phyloP scores from a whole-genome alignment of 2,329 filamentous ascomycete genomes.

The Bipolaris victoriae region DNA sequence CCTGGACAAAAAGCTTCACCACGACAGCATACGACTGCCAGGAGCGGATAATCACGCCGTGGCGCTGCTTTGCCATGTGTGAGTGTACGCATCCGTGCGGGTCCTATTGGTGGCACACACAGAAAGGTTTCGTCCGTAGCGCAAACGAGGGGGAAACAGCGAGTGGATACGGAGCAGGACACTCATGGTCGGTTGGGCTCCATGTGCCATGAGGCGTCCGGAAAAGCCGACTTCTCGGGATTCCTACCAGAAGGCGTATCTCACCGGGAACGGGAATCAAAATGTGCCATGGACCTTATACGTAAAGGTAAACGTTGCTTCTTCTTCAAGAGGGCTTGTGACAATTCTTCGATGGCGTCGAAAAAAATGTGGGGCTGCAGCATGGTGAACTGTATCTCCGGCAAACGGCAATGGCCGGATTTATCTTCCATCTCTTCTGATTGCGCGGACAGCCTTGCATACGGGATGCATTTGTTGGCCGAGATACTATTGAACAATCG shows the following conservation, averaged over 20 bases:
- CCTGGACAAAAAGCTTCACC: neutral
- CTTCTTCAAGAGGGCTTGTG: neutral
- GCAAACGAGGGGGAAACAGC: neutral
- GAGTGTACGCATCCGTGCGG: neutral
- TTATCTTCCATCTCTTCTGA: neutral
- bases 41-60: neutral
- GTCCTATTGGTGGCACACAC: neutral
- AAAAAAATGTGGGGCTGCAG: neutral
- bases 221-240: neutral
- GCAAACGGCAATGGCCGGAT: neutral
- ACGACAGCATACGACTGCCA: neutral
- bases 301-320: constrained; percentile 7
- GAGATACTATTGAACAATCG: neutral
- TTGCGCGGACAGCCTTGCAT: neutral
- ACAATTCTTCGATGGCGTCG: neutral
- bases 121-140: neutral
- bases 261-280: neutral
- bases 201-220: neutral
- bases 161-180: neutral
- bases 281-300: neutral
- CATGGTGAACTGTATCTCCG: neutral
- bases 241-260: neutral
- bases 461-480: neutral
- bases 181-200: neutral
- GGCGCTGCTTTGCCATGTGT: neutral